phyloP scores from a whole-genome alignment of 2,329 filamentous ascomycete genomes.

The Corynespora cassiicola region DNA sequence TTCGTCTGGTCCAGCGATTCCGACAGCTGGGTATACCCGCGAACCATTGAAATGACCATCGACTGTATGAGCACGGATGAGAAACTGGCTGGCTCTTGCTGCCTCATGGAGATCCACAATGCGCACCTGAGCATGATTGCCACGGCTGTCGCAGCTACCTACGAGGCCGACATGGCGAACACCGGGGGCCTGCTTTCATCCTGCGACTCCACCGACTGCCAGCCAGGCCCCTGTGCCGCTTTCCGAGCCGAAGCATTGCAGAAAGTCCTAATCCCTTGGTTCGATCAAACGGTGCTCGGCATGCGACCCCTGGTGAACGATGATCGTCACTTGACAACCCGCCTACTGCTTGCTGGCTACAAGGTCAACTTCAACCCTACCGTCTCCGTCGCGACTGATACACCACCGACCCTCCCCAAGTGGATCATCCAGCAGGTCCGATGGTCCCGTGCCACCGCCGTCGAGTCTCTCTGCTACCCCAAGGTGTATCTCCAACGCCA shows the following conservation, averaged over 20 bases:
- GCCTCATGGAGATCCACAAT: conserved; percentile 43
- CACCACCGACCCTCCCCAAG: conserved; percentile 39
- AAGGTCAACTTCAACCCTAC: conserved; percentile 42
- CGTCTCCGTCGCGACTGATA: conserved; percentile 45
- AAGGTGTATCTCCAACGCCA: conserved; percentile 42
- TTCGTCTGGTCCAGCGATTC: conserved; percentile 48
- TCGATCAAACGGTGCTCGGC: conserved; percentile 46
- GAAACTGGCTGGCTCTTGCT: conserved; percentile 40
- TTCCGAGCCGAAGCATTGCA: conserved; percentile 40
- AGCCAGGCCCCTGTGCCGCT: conserved; percentile 45
- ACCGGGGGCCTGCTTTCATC: too few relatives aligned
- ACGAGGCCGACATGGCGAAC: too few relatives aligned
- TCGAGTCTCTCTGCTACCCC: conserved; percentile 45
- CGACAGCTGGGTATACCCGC: conserved; percentile 40
- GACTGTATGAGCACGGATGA: conserved; percentile 39
- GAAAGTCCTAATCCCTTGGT: conserved; percentile 43
- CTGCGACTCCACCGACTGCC: conserved; percentile 45
- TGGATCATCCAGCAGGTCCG: conserved; percentile 48
- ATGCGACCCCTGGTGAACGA: conserved; percentile 46
- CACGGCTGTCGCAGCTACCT: too few relatives aligned
- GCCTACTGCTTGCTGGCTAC: conserved; percentile 42
- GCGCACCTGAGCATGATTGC: too few relatives aligned
- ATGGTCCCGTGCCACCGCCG: conserved; percentile 45
- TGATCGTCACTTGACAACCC: conserved; percentile 47
- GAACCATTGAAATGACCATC: conserved; percentile 35